phyloP scores from a whole-genome alignment of 129 eudicot species.

The Pittosporum tobira region DNA sequence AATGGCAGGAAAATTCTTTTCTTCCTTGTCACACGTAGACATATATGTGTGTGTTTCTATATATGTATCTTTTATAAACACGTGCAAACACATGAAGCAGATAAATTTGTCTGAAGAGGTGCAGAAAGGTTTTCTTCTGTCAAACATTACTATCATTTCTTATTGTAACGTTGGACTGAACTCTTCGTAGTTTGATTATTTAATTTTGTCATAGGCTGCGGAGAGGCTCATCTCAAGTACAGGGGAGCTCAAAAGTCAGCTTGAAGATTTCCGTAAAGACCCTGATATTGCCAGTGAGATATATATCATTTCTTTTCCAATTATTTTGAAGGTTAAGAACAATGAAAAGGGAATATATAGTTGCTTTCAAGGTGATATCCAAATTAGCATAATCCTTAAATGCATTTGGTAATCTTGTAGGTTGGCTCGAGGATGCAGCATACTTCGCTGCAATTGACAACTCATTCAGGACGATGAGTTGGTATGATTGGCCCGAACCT shows the following conservation, averaged over 20 bases:
- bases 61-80: background rate
- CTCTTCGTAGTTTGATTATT: background rate
- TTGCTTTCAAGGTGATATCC: constrained; percentile 3
- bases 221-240: constrained; percentile 64
- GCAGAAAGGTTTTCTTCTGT: background rate
- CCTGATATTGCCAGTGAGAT: constrained; percentile 70
- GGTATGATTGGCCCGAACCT: constrained; percentile 98
- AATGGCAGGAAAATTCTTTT: background rate
- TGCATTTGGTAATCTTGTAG: constrained; percentile 26
- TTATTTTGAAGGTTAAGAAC: background rate
- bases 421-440: constrained; percentile 99
- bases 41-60: background rate
- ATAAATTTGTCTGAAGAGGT: constrained; percentile 3
- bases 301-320: background rate
- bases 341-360: background rate
- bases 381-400: background rate
- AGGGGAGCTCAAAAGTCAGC: constrained; percentile 71
- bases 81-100: background rate
- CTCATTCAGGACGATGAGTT: constrained; percentile 46
- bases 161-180: constrained; percentile 2
- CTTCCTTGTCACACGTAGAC: background rate
- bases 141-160: background rate
- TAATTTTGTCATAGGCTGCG: constrained; percentile 57
- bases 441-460: constrained; percentile 93
- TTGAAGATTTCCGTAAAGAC: constrained; percentile 64